These are phyloP conservation scores for Epicoccum sorghinum DNA, from an alignment of 2,329 filamentous ascomycete species.

Conservation along the genomic window DNA sequence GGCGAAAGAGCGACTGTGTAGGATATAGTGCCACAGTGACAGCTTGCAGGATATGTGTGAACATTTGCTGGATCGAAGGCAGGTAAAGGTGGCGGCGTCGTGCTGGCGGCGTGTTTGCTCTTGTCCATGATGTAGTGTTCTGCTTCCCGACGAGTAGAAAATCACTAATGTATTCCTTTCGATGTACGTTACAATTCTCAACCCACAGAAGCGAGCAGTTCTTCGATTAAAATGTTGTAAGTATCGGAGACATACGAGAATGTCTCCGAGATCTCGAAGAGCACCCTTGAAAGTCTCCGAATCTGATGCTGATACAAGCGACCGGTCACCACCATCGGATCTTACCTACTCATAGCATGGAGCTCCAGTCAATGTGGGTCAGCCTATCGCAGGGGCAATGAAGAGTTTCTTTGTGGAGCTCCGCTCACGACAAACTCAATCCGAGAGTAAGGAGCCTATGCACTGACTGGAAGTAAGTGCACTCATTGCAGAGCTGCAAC, in stretches of 20 bases:
- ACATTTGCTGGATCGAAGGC: slow-evolving; percentile 25
- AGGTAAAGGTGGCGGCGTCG: slow-evolving; percentile 16
- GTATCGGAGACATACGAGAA: slow-evolving; percentile 4
- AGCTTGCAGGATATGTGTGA: slow-evolving; percentile 56
- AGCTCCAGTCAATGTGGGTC: too few species aligned
- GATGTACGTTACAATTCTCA: background rate
- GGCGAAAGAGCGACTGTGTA: slow-evolving; percentile 58
- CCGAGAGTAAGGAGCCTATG: too few species aligned
- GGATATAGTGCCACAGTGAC: slow-evolving; percentile 60
- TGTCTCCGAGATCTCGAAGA: slow-evolving; percentile 4
- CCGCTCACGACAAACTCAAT: too few species aligned
- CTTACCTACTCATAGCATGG: background rate
- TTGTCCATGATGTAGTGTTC: slow-evolving; percentile 22
- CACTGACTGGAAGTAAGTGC: too few species aligned
- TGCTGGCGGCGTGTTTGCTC: background rate
- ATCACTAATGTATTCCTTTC: background rate
- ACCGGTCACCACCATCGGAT: background rate
- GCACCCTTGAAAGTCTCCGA: background rate
- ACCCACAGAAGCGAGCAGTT: background rate
- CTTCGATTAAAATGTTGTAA: background rate
- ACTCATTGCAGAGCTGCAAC: too few species aligned
- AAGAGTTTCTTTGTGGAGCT: too few species aligned
- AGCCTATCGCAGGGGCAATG: too few species aligned
- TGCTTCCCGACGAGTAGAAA: background rate
- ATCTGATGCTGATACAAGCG: background rate